Conservation (phyloP, 805 yeast species). For the Komagataella ulmi region DNA sequence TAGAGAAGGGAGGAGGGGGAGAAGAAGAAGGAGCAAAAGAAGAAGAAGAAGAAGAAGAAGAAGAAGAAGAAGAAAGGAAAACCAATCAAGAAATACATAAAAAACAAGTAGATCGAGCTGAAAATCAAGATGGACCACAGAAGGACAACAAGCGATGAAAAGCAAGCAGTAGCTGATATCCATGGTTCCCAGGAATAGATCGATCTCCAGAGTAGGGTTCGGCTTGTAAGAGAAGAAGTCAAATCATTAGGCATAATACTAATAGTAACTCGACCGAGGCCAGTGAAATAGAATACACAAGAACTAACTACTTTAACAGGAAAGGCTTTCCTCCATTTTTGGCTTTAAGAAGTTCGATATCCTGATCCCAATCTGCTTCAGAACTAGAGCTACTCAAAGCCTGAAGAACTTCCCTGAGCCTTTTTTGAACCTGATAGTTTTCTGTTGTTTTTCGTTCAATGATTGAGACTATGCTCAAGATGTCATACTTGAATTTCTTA, state of each 20-base stretch:
- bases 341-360: neutral
- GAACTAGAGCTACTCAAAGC: neutral
- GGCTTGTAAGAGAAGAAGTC: neutral
- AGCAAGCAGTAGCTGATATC: too few species aligned
- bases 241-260: too few species aligned
- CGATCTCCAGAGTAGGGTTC: neutral
- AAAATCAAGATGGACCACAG: too few species aligned
- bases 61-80: slow-evolving; percentile 20
- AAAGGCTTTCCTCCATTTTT: neutral
- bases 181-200: too few species aligned
- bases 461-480: neutral
- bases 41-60: slow-evolving; percentile 54
- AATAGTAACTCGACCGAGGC: neutral
- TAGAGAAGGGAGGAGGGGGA: neutral
- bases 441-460: neutral
- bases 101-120: neutral
- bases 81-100: neutral
- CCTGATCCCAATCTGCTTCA: neutral
- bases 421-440: neutral
- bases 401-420: neutral
- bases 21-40: slow-evolving; percentile 23
- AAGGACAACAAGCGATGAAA: too few species aligned
- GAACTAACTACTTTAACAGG: neutral
- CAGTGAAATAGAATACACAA: neutral
- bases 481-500: neutral